Evolutionary conservation across 2,329 filamentous ascomycete genomes (phyloP).

Genomic region (Daldinia sp.): DNA sequence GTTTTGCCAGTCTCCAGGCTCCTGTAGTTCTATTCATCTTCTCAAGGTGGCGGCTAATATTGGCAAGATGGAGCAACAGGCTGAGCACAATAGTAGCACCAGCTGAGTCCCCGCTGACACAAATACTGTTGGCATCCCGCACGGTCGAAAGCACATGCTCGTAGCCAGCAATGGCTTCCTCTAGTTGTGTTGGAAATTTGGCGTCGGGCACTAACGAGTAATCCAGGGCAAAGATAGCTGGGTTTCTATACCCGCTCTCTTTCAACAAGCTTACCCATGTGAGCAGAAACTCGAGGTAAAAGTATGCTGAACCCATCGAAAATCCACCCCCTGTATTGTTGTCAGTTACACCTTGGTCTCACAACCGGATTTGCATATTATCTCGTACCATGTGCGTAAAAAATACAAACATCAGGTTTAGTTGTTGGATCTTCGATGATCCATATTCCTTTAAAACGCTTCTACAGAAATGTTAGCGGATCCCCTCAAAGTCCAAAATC

Average conservation of each 20-base stretch:
- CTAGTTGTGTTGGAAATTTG: conserved; percentile 78
- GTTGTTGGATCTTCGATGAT: conserved; percentile 70
- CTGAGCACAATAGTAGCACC: conserved; percentile 80
- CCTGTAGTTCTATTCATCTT: conserved; percentile 51
- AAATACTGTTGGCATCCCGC: conserved; percentile 70
- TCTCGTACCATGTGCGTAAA: conserved; percentile 81
- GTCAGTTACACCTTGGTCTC: conserved; percentile 37
- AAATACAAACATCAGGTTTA: conserved; percentile 80
- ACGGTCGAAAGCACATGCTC: conserved; percentile 73
- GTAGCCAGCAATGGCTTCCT: conserved; percentile 78
- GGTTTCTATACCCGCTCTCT: conserved; percentile 75
- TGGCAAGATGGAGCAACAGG: conserved; percentile 75
- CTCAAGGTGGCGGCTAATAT: conserved; percentile 51
- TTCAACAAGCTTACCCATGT: conserved; percentile 76
- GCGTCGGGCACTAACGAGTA: conserved; percentile 84
- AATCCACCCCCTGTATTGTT: conserved; percentile 76
- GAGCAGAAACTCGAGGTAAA: conserved; percentile 86
- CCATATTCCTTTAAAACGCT: conserved; percentile 74
- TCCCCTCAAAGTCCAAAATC: neutral
- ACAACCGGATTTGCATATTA: conserved; percentile 55
- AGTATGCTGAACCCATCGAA: conserved; percentile 83
- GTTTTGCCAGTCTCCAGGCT: conserved; percentile 51
- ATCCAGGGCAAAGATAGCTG: conserved; percentile 82
- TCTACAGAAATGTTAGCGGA: conserved; percentile 51
- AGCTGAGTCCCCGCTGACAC: conserved; percentile 83